Evolutionary conservation across 1,284 basidiomycete genomes (phyloP).

Genomic region (Cryptococcus depauperatus): DNA sequence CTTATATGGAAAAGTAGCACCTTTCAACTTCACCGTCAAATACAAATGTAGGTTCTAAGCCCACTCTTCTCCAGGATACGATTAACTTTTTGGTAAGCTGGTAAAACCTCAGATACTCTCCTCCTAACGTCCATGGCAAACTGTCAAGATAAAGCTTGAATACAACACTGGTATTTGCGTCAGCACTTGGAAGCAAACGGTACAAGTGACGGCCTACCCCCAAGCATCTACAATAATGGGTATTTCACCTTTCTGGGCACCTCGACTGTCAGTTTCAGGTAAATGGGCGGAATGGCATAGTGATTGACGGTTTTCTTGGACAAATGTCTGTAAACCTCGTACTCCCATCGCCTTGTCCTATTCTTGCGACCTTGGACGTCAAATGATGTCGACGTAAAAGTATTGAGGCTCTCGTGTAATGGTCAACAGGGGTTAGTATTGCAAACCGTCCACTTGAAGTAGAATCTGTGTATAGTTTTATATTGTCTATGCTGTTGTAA

Average conservation of each 20-base stretch:
- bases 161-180: conserved; percentile 56
- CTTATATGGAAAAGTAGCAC: neutral
- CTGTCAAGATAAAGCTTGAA: conserved; percentile 59
- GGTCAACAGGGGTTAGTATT: too few relatives aligned
- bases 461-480: neutral
- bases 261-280: conserved; percentile 10
- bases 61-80: conserved; percentile 62
- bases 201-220: conserved; percentile 66
- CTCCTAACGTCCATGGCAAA: conserved; percentile 76
- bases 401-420: too few relatives aligned
- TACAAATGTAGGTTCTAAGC: conserved; percentile 71
- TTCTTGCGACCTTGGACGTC: too few relatives aligned
- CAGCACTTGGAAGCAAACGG: neutral
- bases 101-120: conserved; percentile 63
- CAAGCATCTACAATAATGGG: conserved; percentile 71
- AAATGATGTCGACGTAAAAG: too few relatives aligned
- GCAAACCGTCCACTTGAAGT: too few relatives aligned
- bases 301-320: conserved; percentile 60
- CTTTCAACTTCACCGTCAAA: conserved; percentile 64
- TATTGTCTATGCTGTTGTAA: too few relatives aligned
- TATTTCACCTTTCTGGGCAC: conserved; percentile 13
- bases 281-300: conserved; percentile 53
- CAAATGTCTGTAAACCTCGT: conserved; percentile 67
- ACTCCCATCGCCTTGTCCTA: conserved; percentile 78
- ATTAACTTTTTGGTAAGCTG: conserved; percentile 53